Percentiles rank a stretch among this genome's conserved stretches.
phyloP scores from a whole-genome alignment of 257 asterid species.

The Solanum pennellii region DNA sequence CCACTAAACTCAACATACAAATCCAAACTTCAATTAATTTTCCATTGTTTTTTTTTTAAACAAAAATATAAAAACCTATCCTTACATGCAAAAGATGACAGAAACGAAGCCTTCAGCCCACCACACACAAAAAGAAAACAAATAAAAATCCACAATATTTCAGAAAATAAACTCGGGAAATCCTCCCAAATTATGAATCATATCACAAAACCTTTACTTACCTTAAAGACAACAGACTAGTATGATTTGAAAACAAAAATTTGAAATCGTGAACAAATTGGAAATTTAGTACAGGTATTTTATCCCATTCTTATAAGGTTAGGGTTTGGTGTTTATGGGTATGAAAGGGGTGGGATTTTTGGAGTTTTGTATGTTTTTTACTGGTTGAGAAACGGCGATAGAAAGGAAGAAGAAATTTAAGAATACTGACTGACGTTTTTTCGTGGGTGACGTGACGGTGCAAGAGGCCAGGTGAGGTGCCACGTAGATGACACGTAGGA shows the following conservation, averaged over 20 bases:
- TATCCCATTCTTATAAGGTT: too few species aligned
- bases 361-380: background rate
- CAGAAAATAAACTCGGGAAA: too few species aligned
- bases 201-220: too few species aligned
- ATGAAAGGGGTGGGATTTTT: background rate
- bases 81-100: background rate
- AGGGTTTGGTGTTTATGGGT: too few species aligned
- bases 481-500: constrained; percentile 8
- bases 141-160: background rate
- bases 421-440: too few species aligned
- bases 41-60: background rate
- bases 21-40: background rate
- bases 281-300: too few species aligned
- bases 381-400: constrained; percentile 13
- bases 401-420: background rate
- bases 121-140: background rate
- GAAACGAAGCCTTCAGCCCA: background rate
- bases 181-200: too few species aligned
- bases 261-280: too few species aligned
- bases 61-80: background rate
- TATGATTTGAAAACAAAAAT: too few species aligned
- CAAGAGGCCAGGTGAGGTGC: constrained; percentile 1
- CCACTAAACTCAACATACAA: background rate
- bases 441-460: constrained; percentile 23
- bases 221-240: too few species aligned